A percentile compares a stretch with the other conserved stretches of the same genome.
Evolutionary conservation across 257 asterid genomes (phyloP).

Genomic region (Avicennia marina): DNA sequence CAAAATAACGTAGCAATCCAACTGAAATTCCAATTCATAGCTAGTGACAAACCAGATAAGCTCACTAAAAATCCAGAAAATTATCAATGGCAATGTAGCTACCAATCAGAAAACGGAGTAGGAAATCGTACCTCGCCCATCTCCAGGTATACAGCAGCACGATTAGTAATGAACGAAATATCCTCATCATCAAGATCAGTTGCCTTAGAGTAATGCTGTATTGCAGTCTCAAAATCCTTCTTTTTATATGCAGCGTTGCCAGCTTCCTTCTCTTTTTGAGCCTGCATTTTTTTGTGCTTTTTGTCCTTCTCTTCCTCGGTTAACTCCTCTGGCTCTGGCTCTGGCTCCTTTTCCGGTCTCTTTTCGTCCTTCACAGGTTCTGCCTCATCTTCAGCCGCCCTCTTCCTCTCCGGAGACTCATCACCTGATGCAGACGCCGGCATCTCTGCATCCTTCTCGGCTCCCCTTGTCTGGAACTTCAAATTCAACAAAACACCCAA

Average conservation of each 20-base stretch:
- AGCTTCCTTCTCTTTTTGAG: constrained; percentile 78
- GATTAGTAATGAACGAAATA: constrained; percentile 76
- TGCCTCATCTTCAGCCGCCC: constrained; percentile 37
- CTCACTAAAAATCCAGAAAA: background rate
- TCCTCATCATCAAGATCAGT: constrained; percentile 72
- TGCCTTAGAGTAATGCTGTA: constrained; percentile 67
- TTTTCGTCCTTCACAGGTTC: constrained; percentile 55
- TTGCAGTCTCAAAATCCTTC: constrained; percentile 86
- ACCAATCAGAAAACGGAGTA: background rate
- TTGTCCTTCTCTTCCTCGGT: constrained; percentile 48
- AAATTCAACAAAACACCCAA: constrained; percentile 71
- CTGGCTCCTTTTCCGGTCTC: constrained; percentile 34
- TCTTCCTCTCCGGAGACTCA: constrained; percentile 43
- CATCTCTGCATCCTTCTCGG: constrained; percentile 45
- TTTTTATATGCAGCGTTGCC: constrained; percentile 88
- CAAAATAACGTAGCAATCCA: too few relatives aligned
- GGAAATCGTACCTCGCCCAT: constrained; percentile 67
- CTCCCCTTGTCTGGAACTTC: constrained; percentile 47
- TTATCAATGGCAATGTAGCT: background rate
- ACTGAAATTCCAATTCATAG: too few relatives aligned
- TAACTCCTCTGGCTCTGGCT: constrained; percentile 43
- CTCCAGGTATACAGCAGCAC: constrained; percentile 94
- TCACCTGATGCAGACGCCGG: constrained; percentile 20
- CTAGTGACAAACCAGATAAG: background rate
- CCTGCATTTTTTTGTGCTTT: constrained; percentile 46